These are phyloP conservation scores for Alternaria sp. DNA, from an alignment of 2,329 filamentous ascomycete genomes.

Conservation along the genomic window DNA sequence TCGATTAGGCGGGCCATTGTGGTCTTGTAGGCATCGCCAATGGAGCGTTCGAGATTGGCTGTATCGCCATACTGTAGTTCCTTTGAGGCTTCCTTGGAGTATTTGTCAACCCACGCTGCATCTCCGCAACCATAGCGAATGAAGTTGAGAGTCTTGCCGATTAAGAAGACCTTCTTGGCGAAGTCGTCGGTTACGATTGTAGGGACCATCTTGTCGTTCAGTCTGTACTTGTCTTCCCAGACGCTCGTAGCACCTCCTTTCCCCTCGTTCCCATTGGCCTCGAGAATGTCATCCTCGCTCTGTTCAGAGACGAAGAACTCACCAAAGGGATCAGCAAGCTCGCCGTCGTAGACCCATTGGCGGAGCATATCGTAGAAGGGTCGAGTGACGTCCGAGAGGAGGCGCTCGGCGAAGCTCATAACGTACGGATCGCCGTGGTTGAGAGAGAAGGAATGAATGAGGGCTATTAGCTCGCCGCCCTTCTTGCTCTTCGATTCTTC, in stretches of 20 bases:
- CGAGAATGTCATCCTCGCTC: conserved; percentile 60
- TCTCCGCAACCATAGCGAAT: conserved; percentile 96
- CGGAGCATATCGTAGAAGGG: conserved; percentile 97
- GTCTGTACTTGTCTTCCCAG: conserved; percentile 97
- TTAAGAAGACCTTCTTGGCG: conserved; percentile 94
- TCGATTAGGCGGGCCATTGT: conserved; percentile 95
- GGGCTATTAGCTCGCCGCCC: conserved; percentile 89
- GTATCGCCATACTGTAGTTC: conserved; percentile 94
- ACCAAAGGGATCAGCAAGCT: conserved; percentile 92
- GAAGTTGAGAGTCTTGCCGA: conserved; percentile 97
- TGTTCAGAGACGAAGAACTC: conserved; percentile 97
- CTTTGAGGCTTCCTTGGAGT: conserved; percentile 91
- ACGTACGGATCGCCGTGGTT: conserved; percentile 97
- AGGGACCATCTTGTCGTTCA: conserved; percentile 86
- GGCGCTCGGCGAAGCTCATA: conserved; percentile 87
- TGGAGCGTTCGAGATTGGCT: conserved; percentile 87
- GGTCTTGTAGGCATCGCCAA: conserved; percentile 96
- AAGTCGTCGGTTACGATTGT: conserved; percentile 94
- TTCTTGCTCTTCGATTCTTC: conserved; percentile 85
- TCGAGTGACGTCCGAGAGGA: conserved; percentile 85
- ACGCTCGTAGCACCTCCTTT: conserved; percentile 79
- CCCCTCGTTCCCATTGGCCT: conserved; percentile 52
- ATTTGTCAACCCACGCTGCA: conserved; percentile 92
- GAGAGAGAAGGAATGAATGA: conserved; percentile 92
- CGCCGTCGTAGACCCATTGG: conserved; percentile 98